Evolutionary conservation across 2,329 filamentous ascomycete species (phyloP).

Genomic region (Monosporascus sp.): DNA sequence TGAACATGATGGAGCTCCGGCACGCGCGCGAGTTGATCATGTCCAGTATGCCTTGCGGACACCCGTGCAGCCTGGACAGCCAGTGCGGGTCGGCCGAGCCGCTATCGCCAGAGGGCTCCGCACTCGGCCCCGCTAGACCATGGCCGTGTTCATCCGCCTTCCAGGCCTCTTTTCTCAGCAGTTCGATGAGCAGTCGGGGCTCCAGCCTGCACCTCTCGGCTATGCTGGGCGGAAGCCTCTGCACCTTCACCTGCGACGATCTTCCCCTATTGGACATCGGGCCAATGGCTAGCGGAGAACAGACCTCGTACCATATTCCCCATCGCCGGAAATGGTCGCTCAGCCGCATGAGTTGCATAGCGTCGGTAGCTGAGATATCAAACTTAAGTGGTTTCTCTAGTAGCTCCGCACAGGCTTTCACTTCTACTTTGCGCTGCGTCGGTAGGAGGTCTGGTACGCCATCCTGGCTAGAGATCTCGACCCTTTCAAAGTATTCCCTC

Average conservation of each 20-base stretch:
- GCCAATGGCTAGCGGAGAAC: not conserved
- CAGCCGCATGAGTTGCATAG: slow-evolving; percentile 49
- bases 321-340: slow-evolving; percentile 59
- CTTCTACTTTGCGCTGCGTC: not conserved
- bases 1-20: slow-evolving; percentile 81
- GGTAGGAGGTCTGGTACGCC: not conserved
- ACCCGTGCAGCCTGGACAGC: slow-evolving; percentile 60
- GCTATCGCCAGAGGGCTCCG: slow-evolving; percentile 1
- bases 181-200: slow-evolving; percentile 64
- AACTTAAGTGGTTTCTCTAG: slow-evolving; percentile 57
- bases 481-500: slow-evolving; percentile 38
- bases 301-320: slow-evolving; percentile 65
- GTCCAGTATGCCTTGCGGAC: slow-evolving; percentile 71
- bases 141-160: slow-evolving; percentile 45
- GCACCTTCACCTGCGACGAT: slow-evolving; percentile 40
- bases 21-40: slow-evolving; percentile 72
- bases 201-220: slow-evolving; percentile 69
- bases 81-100: slow-evolving; percentile 35
- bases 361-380: slow-evolving; percentile 58
- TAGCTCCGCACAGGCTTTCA: slow-evolving; percentile 26
- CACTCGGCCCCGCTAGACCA: not conserved
- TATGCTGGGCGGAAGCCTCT: slow-evolving; percentile 64
- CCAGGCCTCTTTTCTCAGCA: slow-evolving; percentile 74
- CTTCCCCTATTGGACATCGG: slow-evolving; percentile 1
- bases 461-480: not conserved